Conservation (phyloP, 768 basidiomycete genomes). For the Boletus vermiculosoides region DNA sequence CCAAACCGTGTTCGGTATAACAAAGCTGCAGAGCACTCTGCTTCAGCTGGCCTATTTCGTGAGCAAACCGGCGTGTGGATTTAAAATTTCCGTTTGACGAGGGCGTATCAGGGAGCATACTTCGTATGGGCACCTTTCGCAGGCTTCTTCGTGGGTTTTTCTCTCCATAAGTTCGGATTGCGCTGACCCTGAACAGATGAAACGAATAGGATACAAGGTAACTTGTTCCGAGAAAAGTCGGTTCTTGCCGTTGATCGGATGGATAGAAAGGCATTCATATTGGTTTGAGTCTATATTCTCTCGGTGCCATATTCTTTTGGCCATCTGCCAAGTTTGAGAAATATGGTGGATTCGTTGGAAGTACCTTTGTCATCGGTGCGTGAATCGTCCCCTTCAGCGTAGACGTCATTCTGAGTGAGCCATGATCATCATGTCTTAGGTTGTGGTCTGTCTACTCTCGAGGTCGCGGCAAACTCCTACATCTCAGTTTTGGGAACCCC, state of each 20-base stretch:
- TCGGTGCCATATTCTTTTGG: constrained; percentile 79
- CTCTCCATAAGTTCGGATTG: not conserved
- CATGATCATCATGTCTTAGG: constrained; percentile 32
- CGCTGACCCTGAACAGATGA: constrained; percentile 44
- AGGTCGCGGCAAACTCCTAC: constrained; percentile 81
- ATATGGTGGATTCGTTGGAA: constrained; percentile 73
- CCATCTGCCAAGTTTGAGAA: constrained; percentile 65
- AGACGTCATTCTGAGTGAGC: not conserved
- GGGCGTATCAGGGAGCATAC: constrained; percentile 50
- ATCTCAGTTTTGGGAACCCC: constrained; percentile 66
- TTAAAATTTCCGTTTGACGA: not conserved
- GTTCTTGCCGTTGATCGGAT: not conserved
- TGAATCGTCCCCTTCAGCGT: not conserved
- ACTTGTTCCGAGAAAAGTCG: not conserved
- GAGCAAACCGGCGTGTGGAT: constrained; percentile 13
- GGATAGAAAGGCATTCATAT: constrained; percentile 58
- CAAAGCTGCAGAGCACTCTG: constrained; percentile 68
- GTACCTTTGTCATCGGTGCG: constrained; percentile 66
- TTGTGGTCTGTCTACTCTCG: constrained; percentile 64
- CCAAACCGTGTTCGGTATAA: constrained; percentile 64
- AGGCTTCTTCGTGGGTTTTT: constrained; percentile 49
- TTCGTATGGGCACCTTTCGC: constrained; percentile 59
- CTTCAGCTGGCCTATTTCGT: constrained; percentile 74
- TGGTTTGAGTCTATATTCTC: constrained; percentile 55
- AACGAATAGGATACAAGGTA: constrained; percentile 64